Base-by-base conservation (phyloP, 2,329 filamentous ascomycete species). In the Dactylellina haptotyla region DNA sequence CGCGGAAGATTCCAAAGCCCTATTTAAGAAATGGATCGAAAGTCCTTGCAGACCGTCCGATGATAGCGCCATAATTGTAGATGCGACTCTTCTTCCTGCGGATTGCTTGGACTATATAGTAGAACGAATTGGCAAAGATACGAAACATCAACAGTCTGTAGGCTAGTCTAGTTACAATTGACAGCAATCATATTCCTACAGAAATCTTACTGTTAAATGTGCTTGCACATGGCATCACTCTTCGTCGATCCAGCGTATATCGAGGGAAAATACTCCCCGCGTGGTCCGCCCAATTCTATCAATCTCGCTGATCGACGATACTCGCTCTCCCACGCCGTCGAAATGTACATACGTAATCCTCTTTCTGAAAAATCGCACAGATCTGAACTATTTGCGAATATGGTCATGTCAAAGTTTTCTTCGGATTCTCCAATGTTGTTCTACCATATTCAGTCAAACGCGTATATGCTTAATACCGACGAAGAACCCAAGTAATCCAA, bases 11-110 rank as follows among this genome's bases (percentile, higher is more conserved):
- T 34, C 53, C 20, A 48, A 61, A 1, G 76, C 53, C 8, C 75
- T 77, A 6, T 80, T 80, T 45, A 67, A 57, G 64, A 77, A 61
- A 12, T 80, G 79, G 79, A 79, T 80, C 4, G 76, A 79, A 20
- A 76, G 69, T 9, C 80, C 80, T 4, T 79, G 76, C 25, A 78
- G 80, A 2, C 80, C 80, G 4, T 8, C 30, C 37, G 46, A 66
- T n/a, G 12, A 53, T 6, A 64, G 76, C 56, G 63, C 62, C 28
- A 75, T 80, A 32, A 28, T 78, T 8, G 77, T 80, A 9, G 76
- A 80, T 51, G 78, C 78, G 26, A 77, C 71, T 4, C 41, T 26
- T 18, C 70, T 30, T 26, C 75, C 67, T 5, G 75, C 78, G 48
- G 56, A 66, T 37, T 66, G 63, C 8, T 57, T 76, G 14, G 78